These are phyloP conservation scores for Angomonas ambiguus DNA, from an alignment of 208 protist species.

Conservation along the genomic window DNA sequence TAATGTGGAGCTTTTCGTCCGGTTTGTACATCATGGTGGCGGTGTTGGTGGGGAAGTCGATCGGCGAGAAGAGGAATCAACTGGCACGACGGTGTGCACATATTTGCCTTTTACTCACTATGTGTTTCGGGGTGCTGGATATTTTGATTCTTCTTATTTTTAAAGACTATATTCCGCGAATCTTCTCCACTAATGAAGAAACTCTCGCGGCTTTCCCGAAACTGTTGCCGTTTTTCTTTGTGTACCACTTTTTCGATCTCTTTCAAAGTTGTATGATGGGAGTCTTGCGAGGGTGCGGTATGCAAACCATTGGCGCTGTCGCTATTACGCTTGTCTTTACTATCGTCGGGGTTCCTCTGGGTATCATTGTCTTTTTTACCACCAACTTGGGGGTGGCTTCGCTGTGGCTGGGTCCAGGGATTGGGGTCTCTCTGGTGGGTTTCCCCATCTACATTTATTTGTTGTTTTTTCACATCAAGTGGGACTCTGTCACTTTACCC, in stretches of 20 bases:
- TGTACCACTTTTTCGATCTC: slow-evolving; percentile 71
- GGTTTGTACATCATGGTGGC: slow-evolving; percentile 69
- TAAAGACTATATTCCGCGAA: slow-evolving; percentile 22
- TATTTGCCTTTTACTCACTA: slow-evolving; percentile 28
- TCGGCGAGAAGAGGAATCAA: slow-evolving; percentile 43
- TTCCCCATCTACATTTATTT: slow-evolving; percentile 66
- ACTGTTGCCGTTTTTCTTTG: slow-evolving; percentile 34
- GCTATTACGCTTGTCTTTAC: slow-evolving; percentile 63
- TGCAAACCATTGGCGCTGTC: slow-evolving; percentile 56
- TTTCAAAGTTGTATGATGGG: slow-evolving; percentile 82
- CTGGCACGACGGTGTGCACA: slow-evolving; percentile 53
- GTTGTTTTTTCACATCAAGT: slow-evolving; percentile 59
- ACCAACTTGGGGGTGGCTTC: slow-evolving; percentile 51
- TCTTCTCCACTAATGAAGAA: slow-evolving; percentile 45
- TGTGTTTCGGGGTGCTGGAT: slow-evolving; percentile 34
- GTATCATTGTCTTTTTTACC: slow-evolving; percentile 52
- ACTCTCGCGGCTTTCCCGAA: slow-evolving; percentile 28
- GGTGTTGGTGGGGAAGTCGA: slow-evolving; percentile 69
- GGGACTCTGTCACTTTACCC: slow-evolving; percentile 32
- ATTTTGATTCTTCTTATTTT: slow-evolving; percentile 29
- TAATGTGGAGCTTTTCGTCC: slow-evolving; percentile 57
- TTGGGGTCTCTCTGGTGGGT: slow-evolving; percentile 52
- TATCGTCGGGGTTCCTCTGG: slow-evolving; percentile 65
- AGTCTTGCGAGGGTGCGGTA: slow-evolving; percentile 63
- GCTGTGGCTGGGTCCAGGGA: slow-evolving; percentile 62